phyloP scores from a whole-genome alignment of 306 rosid genomes.

The Inga oerstediana region DNA sequence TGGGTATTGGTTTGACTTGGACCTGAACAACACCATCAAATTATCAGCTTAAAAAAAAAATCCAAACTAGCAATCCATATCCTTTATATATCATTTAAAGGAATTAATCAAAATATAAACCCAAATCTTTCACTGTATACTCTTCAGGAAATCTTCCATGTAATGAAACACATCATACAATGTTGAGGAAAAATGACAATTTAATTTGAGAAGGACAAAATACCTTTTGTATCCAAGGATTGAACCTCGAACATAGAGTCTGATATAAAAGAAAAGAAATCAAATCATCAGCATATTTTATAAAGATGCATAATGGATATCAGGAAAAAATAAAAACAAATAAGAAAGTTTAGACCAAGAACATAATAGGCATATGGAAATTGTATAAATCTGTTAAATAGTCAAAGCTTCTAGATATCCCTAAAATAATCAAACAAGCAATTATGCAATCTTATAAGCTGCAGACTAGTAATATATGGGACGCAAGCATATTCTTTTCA shows the following conservation, averaged over 20 bases:
- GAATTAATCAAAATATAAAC: not conserved
- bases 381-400: not conserved
- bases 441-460: not conserved
- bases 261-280: slow-evolving; percentile 31
- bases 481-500: not conserved
- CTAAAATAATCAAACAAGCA: not conserved
- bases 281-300: not conserved
- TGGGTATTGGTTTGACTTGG: slow-evolving; percentile 94
- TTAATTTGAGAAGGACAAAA: not conserved
- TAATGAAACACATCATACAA: not conserved
- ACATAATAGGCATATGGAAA: not conserved
- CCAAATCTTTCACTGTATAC: not conserved
- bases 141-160: slow-evolving; percentile 5
- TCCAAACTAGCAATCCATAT: not conserved
- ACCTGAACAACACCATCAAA: slow-evolving; percentile 49
- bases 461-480: not conserved
- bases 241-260: slow-evolving; percentile 84
- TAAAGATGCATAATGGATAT: not conserved
- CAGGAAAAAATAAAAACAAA: not conserved
- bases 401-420: too few species aligned
- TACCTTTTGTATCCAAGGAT: slow-evolving; percentile 97
- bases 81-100: not conserved
- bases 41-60: not conserved
- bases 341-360: too few species aligned
- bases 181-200: not conserved